These are phyloP conservation scores for Peronospora destructor DNA, from an alignment of 352 stramenopile genomes.

Conservation along the genomic window DNA sequence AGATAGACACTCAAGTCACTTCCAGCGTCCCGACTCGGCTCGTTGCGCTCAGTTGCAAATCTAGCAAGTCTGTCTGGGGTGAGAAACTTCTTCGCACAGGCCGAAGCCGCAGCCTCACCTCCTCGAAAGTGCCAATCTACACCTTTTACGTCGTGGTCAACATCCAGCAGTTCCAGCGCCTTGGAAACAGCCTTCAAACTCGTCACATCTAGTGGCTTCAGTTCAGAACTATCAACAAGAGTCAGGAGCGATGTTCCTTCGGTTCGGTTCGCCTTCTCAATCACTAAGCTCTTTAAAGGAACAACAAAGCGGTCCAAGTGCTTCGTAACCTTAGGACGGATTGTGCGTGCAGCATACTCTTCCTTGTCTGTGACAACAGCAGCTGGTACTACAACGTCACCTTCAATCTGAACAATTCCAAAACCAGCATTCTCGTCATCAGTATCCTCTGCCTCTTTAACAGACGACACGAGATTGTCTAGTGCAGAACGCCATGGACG, in stretches of 20 bases:
- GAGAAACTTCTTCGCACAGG: conserved; percentile 85
- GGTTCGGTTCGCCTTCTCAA: conserved; percentile 29
- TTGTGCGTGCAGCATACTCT: conserved; percentile 97
- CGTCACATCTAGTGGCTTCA: conserved; percentile 42
- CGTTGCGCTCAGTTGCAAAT: conserved; percentile 88
- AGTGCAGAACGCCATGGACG: conserved; percentile 44
- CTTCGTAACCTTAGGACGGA: conserved; percentile 93
- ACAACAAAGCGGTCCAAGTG: conserved; percentile 86
- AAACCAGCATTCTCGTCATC: conserved; percentile 20
- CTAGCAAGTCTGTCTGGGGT: conserved; percentile 54
- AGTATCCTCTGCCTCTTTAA: conserved; percentile 26
- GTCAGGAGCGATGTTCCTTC: conserved; percentile 23
- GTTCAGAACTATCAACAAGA: conserved; percentile 10
- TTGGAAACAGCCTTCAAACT: conserved; percentile 22
- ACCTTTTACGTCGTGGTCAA: conserved; percentile 53
- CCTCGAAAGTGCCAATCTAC: conserved; percentile 54
- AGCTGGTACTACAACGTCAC: conserved; percentile 95
- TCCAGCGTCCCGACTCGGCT: conserved; percentile 89
- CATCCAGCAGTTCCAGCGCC: conserved; percentile 43
- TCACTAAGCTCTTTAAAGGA: conserved; percentile 32
- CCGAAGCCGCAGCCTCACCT: conserved; percentile 55
- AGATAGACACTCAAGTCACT: conserved; percentile 92
- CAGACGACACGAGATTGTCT: conserved; percentile 31
- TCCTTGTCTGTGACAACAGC: conserved; percentile 90
- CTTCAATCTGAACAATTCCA: conserved; percentile 91